These are phyloP conservation scores for Leucocoprinus leucothites DNA, from an alignment of 768 basidiomycete genomes.

Conservation along the genomic window DNA sequence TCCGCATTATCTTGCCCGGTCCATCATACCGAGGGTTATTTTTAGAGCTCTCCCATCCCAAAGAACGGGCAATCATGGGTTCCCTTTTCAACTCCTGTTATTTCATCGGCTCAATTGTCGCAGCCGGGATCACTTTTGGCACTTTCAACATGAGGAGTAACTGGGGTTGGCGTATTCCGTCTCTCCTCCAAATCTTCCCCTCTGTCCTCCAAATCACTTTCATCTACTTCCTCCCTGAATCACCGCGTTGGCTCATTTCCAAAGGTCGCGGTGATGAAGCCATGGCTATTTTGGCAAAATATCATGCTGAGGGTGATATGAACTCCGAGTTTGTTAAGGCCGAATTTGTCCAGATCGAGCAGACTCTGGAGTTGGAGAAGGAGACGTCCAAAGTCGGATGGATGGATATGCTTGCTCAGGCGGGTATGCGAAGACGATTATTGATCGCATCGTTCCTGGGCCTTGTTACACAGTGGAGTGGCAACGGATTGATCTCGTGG, in stretches of 20 bases:
- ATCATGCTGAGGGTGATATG: slow-evolving; percentile 58
- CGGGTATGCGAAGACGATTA: slow-evolving; percentile 52
- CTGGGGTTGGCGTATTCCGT: slow-evolving; percentile 72
- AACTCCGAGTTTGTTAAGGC: slow-evolving; percentile 54
- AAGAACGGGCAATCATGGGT: slow-evolving; percentile 63
- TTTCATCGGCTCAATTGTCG: slow-evolving; percentile 58
- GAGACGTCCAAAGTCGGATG: slow-evolving; percentile 46
- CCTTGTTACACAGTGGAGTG: slow-evolving; percentile 61
- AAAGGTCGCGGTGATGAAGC: slow-evolving; percentile 52
- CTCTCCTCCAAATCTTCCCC: slow-evolving; percentile 55
- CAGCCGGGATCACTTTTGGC: slow-evolving; percentile 58
- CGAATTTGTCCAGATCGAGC: slow-evolving; percentile 54
- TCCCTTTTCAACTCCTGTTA: slow-evolving; percentile 64
- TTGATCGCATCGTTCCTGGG: slow-evolving; percentile 48
- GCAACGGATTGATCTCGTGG: slow-evolving; percentile 56
- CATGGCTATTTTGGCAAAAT: slow-evolving; percentile 44
- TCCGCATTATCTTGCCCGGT: not conserved
- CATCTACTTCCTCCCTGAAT: slow-evolving; percentile 59
- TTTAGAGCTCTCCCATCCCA: slow-evolving; percentile 63
- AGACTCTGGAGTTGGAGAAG: slow-evolving; percentile 49
- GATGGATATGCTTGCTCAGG: slow-evolving; percentile 39
- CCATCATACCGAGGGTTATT: not conserved
- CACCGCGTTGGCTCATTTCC: slow-evolving; percentile 62
- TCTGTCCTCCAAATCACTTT: slow-evolving; percentile 51
- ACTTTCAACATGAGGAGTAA: slow-evolving; percentile 57